Evolutionary conservation across 225 moss, liverwort and hornwort species (phyloP).

Genomic region (Rhytidiadelphus loreus): DNA sequence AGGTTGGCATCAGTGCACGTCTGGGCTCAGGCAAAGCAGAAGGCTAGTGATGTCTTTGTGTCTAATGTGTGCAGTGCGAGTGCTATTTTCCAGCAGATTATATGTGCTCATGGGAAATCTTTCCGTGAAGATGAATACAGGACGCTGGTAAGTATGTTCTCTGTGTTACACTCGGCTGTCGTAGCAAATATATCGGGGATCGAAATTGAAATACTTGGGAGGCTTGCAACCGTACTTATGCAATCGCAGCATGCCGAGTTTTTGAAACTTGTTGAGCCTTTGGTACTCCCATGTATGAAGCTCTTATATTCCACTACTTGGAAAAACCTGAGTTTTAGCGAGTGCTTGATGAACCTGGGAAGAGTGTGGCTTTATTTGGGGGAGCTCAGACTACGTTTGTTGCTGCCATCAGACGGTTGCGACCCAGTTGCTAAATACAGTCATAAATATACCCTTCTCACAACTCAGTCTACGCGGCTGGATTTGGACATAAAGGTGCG

Average conservation of each 20-base stretch:
- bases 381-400: constrained; percentile 55
- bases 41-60: constrained; percentile 14
- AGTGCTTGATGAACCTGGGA: constrained; percentile 44
- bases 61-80: constrained; percentile 39
- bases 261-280: constrained; percentile 38
- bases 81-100: constrained; percentile 60
- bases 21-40: constrained; percentile 51
- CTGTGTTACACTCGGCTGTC: constrained; percentile 17
- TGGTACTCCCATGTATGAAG: constrained; percentile 57
- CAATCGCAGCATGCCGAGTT: constrained; percentile 56
- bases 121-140: constrained; percentile 28
- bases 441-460: constrained; percentile 44
- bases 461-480: constrained; percentile 24
- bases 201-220: constrained; percentile 9
- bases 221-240: constrained; percentile 30
- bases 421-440: constrained; percentile 82
- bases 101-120: constrained; percentile 55
- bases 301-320: constrained; percentile 48
- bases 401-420: constrained; percentile 63
- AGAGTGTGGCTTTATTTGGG: constrained; percentile 67
- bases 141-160: constrained; percentile 22
- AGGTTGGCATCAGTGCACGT: constrained; percentile 51
- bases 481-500: constrained; percentile 70
- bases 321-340: constrained; percentile 28
- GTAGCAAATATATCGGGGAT: constrained; percentile 5